phyloP scores from a whole-genome alignment of 306 rosid species.

The Cicer judaicum region DNA sequence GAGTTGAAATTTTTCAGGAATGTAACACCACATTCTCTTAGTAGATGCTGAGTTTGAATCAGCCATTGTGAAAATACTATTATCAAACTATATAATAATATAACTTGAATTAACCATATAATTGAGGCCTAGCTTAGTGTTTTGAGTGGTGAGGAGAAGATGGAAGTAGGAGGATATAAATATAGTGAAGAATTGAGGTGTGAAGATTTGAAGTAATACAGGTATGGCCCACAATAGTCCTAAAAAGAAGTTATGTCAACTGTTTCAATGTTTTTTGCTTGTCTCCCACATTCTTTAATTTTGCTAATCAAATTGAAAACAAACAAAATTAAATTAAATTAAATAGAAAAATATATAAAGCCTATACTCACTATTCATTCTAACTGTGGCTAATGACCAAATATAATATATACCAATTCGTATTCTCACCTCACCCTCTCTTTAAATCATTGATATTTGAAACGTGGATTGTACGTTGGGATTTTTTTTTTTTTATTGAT shows the following conservation, averaged over 20 bases:
- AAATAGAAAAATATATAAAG: background rate
- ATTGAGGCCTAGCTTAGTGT: background rate
- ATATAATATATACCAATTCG: no score
- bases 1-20: slow-evolving; percentile 81
- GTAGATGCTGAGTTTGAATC: slow-evolving; percentile 48
- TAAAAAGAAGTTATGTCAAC: slow-evolving; percentile 64
- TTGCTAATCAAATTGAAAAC: slow-evolving; percentile 33
- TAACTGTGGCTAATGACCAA: no score
- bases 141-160: slow-evolving; percentile 50
- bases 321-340: background rate
- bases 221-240: slow-evolving; percentile 53
- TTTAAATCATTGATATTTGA: no score
- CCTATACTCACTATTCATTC: background rate
- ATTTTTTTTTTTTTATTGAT: no score
- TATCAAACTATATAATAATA: slow-evolving; percentile 22
- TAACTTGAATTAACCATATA: background rate
- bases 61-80: slow-evolving; percentile 53
- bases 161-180: slow-evolving; percentile 55
- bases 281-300: slow-evolving; percentile 77
- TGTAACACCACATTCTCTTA: slow-evolving; percentile 75
- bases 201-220: background rate
- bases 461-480: no score
- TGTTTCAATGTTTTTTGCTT: slow-evolving; percentile 69
- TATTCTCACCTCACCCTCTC: no score
- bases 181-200: slow-evolving; percentile 43